Percentiles rank a stretch among this genome's conserved stretches.
Evolutionary conservation across 495 filamentous ascomycete species (phyloP).

Genomic region (Podospora australis): DNA sequence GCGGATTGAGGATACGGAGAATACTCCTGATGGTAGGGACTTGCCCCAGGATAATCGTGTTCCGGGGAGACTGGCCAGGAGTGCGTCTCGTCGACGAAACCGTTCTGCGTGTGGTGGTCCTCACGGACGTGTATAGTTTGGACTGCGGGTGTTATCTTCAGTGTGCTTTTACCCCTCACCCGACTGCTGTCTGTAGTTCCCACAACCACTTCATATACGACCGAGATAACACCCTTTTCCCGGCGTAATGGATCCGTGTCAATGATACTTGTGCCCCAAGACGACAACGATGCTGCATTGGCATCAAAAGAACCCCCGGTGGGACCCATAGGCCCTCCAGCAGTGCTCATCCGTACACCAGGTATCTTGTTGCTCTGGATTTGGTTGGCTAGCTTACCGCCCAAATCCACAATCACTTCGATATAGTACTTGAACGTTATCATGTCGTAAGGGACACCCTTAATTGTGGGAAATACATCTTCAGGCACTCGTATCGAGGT

Average conservation of each 20-base stretch:
- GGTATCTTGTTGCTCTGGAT: constrained; percentile 37
- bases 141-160: constrained; percentile 24
- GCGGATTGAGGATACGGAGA: constrained; percentile 10
- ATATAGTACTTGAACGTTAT: constrained; percentile 91
- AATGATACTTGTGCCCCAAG: constrained; percentile 72
- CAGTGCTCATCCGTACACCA: constrained; percentile 13
- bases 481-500: constrained; percentile 80
- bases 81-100: constrained; percentile 10
- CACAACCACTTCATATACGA: constrained; percentile 78
- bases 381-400: constrained; percentile 69
- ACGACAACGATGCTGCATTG: constrained; percentile 30
- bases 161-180: constrained; percentile 44
- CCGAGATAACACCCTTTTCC: constrained; percentile 80
- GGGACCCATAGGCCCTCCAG: constrained; percentile 10
- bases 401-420: constrained; percentile 86
- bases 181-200: constrained; percentile 76
- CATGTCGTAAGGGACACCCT: constrained; percentile 78
- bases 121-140: constrained; percentile 13
- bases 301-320: constrained; percentile 26
- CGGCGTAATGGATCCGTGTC: constrained; percentile 82
- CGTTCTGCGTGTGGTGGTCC: constrained; percentile 6
- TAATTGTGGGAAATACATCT: constrained; percentile 88
- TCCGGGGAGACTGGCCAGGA: constrained; percentile 8
- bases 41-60: constrained; percentile 12
- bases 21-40: constrained; percentile 20